These are phyloP conservation scores for Boletus insuetus DNA, from an alignment of 768 basidiomycete genomes.

Conservation along the genomic window DNA sequence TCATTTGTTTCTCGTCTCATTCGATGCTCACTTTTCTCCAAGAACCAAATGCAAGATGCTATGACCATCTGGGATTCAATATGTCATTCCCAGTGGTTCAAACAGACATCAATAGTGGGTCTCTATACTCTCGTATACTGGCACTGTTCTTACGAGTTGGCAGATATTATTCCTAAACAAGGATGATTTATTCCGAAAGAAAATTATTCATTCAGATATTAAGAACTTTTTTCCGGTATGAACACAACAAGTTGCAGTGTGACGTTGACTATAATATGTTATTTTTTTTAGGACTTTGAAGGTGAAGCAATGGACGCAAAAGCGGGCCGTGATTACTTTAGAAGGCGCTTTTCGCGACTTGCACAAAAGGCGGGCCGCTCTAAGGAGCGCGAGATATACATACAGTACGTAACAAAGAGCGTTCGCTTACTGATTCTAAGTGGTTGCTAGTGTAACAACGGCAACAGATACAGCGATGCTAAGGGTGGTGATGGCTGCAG, in stretches of 20 bases:
- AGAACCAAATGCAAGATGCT: slow-evolving; percentile 99
- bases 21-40: slow-evolving; percentile 1
- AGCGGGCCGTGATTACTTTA: slow-evolving; percentile 88
- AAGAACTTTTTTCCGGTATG: slow-evolving; percentile 84
- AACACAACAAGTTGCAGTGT: not conserved
- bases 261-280: slow-evolving; percentile 1
- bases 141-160: not conserved
- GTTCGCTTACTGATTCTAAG: slow-evolving; percentile 8
- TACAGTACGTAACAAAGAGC: slow-evolving; percentile 62
- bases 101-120: slow-evolving; percentile 77
- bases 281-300: slow-evolving; percentile 69
- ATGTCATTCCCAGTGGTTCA: slow-evolving; percentile 98
- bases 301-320: slow-evolving; percentile 70
- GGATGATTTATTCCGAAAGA: slow-evolving; percentile 87
- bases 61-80: slow-evolving; percentile 99
- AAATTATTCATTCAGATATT: slow-evolving; percentile 80
- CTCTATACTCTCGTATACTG: not conserved
- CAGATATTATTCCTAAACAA: slow-evolving; percentile 96
- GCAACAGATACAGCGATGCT: slow-evolving; percentile 89
- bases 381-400: slow-evolving; percentile 88
- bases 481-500: slow-evolving; percentile 92
- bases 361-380: slow-evolving; percentile 83
- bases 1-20: slow-evolving; percentile 11
- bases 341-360: slow-evolving; percentile 75
- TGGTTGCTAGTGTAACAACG: slow-evolving; percentile 65